These are phyloP conservation scores for Penicillium crystallinum DNA, from an alignment of 495 filamentous ascomycete species.

Conservation along the genomic window DNA sequence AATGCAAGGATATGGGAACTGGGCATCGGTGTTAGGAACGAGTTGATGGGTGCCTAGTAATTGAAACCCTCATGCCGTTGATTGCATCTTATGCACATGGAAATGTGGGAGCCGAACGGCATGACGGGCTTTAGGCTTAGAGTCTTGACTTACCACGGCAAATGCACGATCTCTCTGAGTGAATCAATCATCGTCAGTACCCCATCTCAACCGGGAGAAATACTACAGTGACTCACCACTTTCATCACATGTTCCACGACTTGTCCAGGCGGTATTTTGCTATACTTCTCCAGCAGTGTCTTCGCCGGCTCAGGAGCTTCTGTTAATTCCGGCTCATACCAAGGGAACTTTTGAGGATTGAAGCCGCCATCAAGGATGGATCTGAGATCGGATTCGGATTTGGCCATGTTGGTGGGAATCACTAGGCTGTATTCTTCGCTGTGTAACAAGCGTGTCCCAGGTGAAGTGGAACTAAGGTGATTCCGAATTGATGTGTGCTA, in stretches of 20 bases:
- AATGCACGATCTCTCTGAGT: slow-evolving; percentile 17
- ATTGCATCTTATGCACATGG: neutral
- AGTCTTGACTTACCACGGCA: slow-evolving; percentile 20
- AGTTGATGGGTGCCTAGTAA: too few species aligned
- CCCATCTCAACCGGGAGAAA: neutral
- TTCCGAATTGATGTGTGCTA: too few species aligned
- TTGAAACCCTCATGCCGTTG: too few species aligned
- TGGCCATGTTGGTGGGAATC: slow-evolving; percentile 7
- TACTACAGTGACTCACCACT: slow-evolving; percentile 45
- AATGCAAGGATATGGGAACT: slow-evolving; percentile 49
- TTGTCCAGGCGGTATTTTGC: slow-evolving; percentile 37
- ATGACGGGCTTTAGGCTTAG: too few species aligned
- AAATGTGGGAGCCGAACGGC: neutral
- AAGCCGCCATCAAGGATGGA: slow-evolving; percentile 9
- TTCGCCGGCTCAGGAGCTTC: slow-evolving; percentile 20
- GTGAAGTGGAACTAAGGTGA: too few species aligned
- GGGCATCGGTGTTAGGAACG: neutral
- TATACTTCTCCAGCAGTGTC: slow-evolving; percentile 43
- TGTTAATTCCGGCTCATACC: slow-evolving; percentile 14
- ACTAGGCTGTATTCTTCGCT: too few species aligned
- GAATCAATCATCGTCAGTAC: neutral
- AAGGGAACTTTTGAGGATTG: slow-evolving; percentile 10
- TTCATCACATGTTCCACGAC: slow-evolving; percentile 43
- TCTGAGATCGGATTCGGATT: slow-evolving; percentile 9
- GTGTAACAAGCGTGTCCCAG: too few species aligned